A percentile compares a stretch with the other conserved stretches of the same genome.
phyloP scores from a whole-genome alignment of 2,329 filamentous ascomycete species.

The Apiospora hydei region DNA sequence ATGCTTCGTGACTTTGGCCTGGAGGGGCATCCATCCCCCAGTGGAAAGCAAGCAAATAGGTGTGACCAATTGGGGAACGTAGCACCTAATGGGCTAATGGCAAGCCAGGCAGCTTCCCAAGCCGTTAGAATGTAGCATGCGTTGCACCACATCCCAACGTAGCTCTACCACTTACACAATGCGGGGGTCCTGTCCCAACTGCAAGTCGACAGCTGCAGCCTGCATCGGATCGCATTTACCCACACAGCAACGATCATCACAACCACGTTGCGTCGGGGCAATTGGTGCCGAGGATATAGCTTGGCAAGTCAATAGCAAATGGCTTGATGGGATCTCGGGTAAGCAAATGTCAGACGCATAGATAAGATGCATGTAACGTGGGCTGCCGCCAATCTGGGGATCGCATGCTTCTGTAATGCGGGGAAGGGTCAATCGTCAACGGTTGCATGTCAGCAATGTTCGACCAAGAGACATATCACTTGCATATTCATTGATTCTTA shows the following conservation, averaged over 20 bases:
- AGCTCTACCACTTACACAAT: not conserved
- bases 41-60: not conserved
- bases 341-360: not conserved
- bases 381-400: not conserved
- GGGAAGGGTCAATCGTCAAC: not conserved
- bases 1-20: too few relatives aligned
- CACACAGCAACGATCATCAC: not conserved
- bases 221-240: not conserved
- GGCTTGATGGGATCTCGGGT: not conserved
- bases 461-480: not conserved
- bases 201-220: not conserved
- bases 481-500: not conserved
- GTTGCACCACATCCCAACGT: not conserved
- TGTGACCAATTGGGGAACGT: not conserved
- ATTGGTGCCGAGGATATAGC: not conserved
- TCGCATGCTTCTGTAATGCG: not conserved
- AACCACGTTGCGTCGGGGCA: not conserved
- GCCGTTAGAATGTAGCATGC: not conserved
- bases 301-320: not conserved
- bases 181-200: not conserved
- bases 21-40: too few relatives aligned
- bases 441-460: not conserved
- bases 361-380: conserved; percentile 6
- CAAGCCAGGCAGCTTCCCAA: not conserved
- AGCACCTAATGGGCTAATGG: too few relatives aligned